phyloP scores from a whole-genome alignment of 495 filamentous ascomycete genomes.

The Aspergillus homomorphus region DNA sequence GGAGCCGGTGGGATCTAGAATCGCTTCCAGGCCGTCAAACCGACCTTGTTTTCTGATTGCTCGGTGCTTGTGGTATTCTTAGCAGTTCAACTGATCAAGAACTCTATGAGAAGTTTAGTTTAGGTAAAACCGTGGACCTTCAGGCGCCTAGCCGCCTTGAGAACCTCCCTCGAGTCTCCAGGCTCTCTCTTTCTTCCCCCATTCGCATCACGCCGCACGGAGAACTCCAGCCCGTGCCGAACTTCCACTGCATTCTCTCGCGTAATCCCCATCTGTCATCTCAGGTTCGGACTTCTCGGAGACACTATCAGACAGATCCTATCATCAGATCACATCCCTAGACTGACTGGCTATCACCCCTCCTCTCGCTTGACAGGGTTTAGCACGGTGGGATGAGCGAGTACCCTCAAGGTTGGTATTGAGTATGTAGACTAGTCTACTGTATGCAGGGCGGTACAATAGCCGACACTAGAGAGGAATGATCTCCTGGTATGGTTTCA shows the following conservation, averaged over 20 bases:
- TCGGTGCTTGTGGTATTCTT: background rate
- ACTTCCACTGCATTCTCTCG: conserved; percentile 4
- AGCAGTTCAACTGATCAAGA: too few relatives aligned
- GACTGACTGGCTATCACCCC: too few relatives aligned
- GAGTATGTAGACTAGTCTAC: too few relatives aligned
- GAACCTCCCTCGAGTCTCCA: too few relatives aligned
- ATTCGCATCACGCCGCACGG: conserved; percentile 6
- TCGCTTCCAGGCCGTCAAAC: background rate
- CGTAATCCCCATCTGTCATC: conserved; percentile 6
- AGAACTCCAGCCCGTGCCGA: conserved; percentile 10
- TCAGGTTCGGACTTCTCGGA: background rate
- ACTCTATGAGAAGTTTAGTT: background rate
- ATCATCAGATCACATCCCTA: background rate
- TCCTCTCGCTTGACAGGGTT: background rate
- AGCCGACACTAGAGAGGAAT: background rate
- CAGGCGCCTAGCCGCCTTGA: background rate
- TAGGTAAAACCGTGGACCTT: background rate
- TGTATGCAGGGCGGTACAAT: background rate
- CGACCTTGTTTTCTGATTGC: background rate
- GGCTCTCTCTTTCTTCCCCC: too few relatives aligned
- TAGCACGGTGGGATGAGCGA: background rate
- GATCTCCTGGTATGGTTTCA: background rate
- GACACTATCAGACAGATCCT: background rate
- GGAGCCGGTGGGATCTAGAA: background rate
- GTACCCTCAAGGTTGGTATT: background rate